These are phyloP conservation scores for Xerocomellus intermedius DNA, from an alignment of 768 basidiomycete genomes.

Conservation along the genomic window DNA sequence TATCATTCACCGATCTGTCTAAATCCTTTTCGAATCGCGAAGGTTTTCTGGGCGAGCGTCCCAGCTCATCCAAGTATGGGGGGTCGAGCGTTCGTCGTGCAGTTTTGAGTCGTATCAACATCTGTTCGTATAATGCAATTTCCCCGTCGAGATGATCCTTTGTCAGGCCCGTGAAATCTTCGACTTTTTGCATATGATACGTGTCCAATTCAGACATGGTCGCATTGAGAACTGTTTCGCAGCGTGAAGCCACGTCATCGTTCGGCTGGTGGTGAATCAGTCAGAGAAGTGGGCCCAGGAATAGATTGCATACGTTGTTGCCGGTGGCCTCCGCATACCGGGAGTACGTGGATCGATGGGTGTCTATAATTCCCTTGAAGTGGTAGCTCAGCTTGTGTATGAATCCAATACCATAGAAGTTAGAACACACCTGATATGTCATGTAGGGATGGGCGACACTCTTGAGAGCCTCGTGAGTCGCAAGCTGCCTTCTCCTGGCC, in stretches of 20 bases:
- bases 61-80: conserved; percentile 48
- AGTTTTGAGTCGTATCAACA: conserved; percentile 54
- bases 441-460: conserved; percentile 72
- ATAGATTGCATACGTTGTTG: conserved; percentile 24
- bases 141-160: conserved; percentile 77
- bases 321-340: conserved; percentile 57
- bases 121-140: conserved; percentile 72
- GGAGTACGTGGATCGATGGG: conserved; percentile 65
- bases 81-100: conserved; percentile 57
- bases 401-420: background rate
- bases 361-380: conserved; percentile 65
- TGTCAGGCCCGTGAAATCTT: conserved; percentile 60
- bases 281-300: background rate
- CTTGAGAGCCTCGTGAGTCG: conserved; percentile 75
- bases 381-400: background rate
- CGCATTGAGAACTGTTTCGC: conserved; percentile 84
- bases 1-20: conserved; percentile 46
- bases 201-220: conserved; percentile 88
- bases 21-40: conserved; percentile 79
- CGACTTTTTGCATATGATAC: conserved; percentile 70
- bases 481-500: conserved; percentile 72
- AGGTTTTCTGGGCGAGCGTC: conserved; percentile 51
- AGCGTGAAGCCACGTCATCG: conserved; percentile 67
- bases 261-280: conserved; percentile 42
- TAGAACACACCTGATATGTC: conserved; percentile 62